Base-by-base conservation (phyloP, 164 flowering plant species). In the Macadamia integrifolia region DNA sequence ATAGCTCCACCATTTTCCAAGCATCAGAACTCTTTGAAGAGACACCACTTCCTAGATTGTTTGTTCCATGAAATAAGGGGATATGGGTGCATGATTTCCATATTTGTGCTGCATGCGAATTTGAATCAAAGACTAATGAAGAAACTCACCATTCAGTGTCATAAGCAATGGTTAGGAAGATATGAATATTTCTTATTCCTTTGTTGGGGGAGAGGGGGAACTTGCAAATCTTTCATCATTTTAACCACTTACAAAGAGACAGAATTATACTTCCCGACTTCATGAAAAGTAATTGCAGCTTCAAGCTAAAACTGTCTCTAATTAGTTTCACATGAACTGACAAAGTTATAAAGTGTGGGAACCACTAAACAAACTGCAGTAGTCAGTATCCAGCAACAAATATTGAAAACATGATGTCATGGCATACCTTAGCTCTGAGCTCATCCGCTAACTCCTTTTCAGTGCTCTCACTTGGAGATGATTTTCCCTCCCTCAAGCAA, bases 391-490 rank as follows among this genome's bases (percentile, higher is more conserved):
- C 17, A n/a, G 7, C 29, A 28, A 15, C n/a, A 32, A 15, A 23
- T 23, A 23, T 23, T 18, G 42, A 6, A 14, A 58, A 56, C 53
- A 40, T 6, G 32, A 6, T 17, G 30, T 17, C 48, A 32, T 23
- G 46, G 18, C 30, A 31, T 79, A 90, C 96, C 65, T 80, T 83
- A 35, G 71, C 77, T 75, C 96, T 75, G 63, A 88, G 86, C 69
- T 88, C 88, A 78, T 90, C 92, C 9, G 96, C 96, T 46, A 88
- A 85, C 63, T 88, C 82, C 69, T 74, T 87, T 63, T 87, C 85
- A 63, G 35, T 78, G 77, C 66, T 78, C 76, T 90, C 90, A 49
- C 73, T 83, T 62, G 96, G 93, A 72, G 87, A 72, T 64, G 81
- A 80, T 78, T 72, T 88, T 72, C 92, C 92, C 52, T 64, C 59